phyloP scores from a whole-genome alignment of 352 stramenopile genomes.

The Globisporangium echinulatum region DNA sequence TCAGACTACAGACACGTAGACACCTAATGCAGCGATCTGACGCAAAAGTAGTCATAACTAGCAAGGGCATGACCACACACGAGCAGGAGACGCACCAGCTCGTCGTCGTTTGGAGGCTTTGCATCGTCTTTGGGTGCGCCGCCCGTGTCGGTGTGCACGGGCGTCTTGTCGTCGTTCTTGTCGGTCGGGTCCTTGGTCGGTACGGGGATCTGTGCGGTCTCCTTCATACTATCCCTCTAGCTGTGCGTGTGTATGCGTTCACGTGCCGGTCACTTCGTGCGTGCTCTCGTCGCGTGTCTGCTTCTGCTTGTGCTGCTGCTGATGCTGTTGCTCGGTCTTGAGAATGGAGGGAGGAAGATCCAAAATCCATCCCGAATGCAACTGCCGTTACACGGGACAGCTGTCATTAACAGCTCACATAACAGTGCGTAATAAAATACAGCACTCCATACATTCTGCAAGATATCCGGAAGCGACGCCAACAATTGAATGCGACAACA shows the following conservation, averaged over 20 bases:
- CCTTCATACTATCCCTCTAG: constrained; percentile 46
- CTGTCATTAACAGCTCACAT: no score
- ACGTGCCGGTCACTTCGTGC: background rate
- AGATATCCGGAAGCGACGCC: no score
- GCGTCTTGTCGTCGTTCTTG: constrained; percentile 29
- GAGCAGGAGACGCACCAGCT: constrained; percentile 45
- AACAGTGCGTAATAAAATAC: no score
- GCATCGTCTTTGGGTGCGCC: constrained; percentile 20
- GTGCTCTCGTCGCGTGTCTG: background rate
- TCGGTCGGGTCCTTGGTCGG: constrained; percentile 49
- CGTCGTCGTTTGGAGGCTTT: constrained; percentile 35
- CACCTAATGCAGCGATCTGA: background rate
- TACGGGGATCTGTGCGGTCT: constrained; percentile 50
- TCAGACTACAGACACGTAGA: background rate
- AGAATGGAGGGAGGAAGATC: no score
- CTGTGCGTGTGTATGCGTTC: background rate
- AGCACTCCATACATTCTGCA: no score
- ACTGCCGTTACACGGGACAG: no score
- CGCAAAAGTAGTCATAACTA: background rate
- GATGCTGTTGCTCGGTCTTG: no score
- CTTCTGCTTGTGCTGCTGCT: background rate
- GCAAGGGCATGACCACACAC: no score
- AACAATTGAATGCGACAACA: no score
- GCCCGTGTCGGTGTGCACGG: constrained; percentile 12
- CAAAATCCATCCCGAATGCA: no score